Conservation (phyloP, 495 filamentous ascomycete genomes). For the Cercophora samala region DNA sequence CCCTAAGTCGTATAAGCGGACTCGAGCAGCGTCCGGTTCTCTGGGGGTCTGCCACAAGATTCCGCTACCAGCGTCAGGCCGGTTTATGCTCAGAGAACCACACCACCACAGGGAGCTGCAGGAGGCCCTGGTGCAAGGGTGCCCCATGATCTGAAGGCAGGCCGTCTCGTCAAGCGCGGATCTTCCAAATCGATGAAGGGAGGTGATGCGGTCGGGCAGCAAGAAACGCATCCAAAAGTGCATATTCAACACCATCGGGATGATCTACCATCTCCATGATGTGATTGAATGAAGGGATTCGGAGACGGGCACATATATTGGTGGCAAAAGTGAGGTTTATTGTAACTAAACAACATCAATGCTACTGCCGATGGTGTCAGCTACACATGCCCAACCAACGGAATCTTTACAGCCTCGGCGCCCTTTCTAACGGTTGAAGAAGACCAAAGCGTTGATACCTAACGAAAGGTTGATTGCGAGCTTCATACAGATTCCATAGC, state of each 20-base stretch:
- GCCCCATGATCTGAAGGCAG: slow-evolving; percentile 9
- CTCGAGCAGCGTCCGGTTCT: neutral
- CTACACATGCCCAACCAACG: neutral
- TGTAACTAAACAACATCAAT: neutral
- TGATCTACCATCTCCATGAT: neutral
- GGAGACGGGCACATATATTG: neutral
- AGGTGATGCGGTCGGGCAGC: slow-evolving; percentile 23
- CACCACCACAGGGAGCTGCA: slow-evolving; percentile 20
- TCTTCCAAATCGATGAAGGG: slow-evolving; percentile 1
- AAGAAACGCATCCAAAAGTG: slow-evolving; percentile 18
- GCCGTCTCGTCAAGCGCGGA: slow-evolving; percentile 17
- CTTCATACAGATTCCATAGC: neutral
- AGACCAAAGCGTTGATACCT: neutral
- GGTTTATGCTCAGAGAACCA: slow-evolving; percentile 16
- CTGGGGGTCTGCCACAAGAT: slow-evolving; percentile 6
- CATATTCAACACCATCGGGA: neutral
- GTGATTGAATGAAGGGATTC: neutral
- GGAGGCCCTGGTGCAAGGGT: slow-evolving; percentile 18
- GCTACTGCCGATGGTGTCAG: no score
- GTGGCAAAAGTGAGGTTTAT: neutral
- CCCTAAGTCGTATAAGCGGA: neutral
- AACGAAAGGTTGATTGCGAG: neutral
- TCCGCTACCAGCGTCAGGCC: slow-evolving; percentile 6
- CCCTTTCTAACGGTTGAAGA: neutral
- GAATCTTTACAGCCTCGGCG: neutral